Evolutionary conservation across 169 alveolate species (phyloP), one percentile per base, ranked within the genome.

Genomic region (Plasmodium sp.): DNA sequence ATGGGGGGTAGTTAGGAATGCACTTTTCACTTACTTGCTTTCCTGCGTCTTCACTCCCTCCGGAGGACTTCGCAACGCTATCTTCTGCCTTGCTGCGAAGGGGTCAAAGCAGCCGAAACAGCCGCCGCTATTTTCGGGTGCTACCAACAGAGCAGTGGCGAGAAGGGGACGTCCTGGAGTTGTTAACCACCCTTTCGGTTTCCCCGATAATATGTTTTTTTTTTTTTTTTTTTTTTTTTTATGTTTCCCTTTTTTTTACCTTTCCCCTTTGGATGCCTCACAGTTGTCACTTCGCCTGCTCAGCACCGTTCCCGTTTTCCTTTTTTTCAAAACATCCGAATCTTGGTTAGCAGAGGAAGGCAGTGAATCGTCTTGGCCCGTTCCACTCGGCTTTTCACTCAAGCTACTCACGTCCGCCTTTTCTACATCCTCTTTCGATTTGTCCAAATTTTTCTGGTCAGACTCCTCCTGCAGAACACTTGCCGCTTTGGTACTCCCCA

Each of bases 281-380:
- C 56, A 36, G n/a, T 45, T 39, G 4, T 85, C 93, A 45, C 81
- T 77, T 85, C 36, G 58, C 43, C 58, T 51, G 81, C 43, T 74
- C 67, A 85, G 81, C 4, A 77, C 41, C 9, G 93, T 85, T 75
- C 85, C 93, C 39, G 41, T 74, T 74, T 84, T 85, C 62, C 62
- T 85, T 56, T 85, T 85, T 85, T 85, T 85, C 48, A 48, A 48
- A 34, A 31, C 31, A 34, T 85, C 93, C 31, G 79, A 74, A 45
- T 85, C 93, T 54, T 39, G 41, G 27, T 82, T 10, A 51, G 41
- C 31, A 79, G 27, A 5, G 31, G 41, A 12, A 79, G 27, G 1
- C 31, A 74, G n/a, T 27, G 54, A 84, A 71, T 48, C 43, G 27
- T 75, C 67, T 77, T 41, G 75, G 39, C 12, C 34, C 39, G 74